Base-by-base conservation (phyloP, 2,329 filamentous ascomycete species). In the Botrytis squamosa region DNA sequence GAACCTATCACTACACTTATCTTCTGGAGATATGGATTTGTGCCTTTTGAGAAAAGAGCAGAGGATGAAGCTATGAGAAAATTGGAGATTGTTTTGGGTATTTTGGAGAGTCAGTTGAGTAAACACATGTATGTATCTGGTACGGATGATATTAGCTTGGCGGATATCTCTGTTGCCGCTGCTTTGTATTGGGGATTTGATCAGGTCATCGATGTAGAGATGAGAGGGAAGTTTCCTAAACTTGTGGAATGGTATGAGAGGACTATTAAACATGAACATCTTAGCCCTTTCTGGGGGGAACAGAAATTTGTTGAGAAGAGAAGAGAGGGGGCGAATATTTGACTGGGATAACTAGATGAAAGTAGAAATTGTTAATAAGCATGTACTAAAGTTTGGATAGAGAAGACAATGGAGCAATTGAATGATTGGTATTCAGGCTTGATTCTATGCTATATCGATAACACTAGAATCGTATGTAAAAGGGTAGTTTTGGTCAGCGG, bases 391-490 rank as follows among this genome's bases (percentile, higher is more conserved):
- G 10, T 57, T 57, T 57, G 8, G 6, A 57, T 33, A 8, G n/a
- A 29, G n/a, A 55, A 8, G 14, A 18, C n/a, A 33, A 29, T 33
- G 14, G 5, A 29, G 52, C 3, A 4, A 29, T 33, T 3, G 3
- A 33, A 57, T 57, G 8, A 29, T 3, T 33, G 18, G 6, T 57
- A 6, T 57, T 18, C 3, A 57, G n/a, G n/a, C 25, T 57, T 18
- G 14, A 18, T 16, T 29, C 2, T 0, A 57, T 18, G 7, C 1
- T 1, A 57, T 57, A 29, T 29, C 7, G 3, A 57, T 16, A 57
- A 1, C 2, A 9, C 14, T 8, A 8, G 2, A 18, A 9, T 8
- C 0, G 52, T 57, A 18, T 33, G 14, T 18, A 9, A 18, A 3
- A 57, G 52, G 9, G 52, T 33, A 33, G n/a, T 29, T 33, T 57